Evolutionary conservation across 352 stramenopile genomes (phyloP).

Genomic region (Pythium insidiosum): DNA sequence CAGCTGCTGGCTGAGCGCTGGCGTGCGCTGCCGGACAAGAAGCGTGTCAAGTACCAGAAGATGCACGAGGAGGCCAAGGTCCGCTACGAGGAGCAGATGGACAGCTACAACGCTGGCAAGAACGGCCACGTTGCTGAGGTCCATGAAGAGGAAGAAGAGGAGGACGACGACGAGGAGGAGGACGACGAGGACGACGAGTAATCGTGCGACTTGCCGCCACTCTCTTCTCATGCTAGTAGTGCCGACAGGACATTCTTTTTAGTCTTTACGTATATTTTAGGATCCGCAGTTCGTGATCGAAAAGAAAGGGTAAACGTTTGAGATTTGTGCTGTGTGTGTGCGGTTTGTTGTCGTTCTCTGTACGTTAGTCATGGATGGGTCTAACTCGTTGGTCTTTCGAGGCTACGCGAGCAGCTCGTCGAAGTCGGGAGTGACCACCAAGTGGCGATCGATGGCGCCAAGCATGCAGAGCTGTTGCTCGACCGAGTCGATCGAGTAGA

Average conservation of each 20-base stretch:
- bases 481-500: constrained; percentile 69
- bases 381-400: too few species aligned
- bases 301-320: too few species aligned
- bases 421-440: constrained; percentile 84
- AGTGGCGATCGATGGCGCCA: constrained; percentile 60
- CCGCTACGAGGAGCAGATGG: constrained; percentile 87
- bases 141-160: constrained; percentile 55
- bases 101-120: constrained; percentile 81
- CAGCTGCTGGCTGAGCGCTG: constrained; percentile 74
- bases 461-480: constrained; percentile 76
- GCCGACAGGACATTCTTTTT: too few species aligned
- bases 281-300: too few species aligned
- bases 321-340: too few species aligned
- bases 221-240: too few species aligned
- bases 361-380: too few species aligned
- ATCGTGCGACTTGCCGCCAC: constrained; percentile 2
- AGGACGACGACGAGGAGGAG: constrained; percentile 59
- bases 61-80: constrained; percentile 80
- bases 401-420: constrained; percentile 73
- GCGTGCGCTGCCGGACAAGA: constrained; percentile 87
- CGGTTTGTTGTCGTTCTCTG: too few species aligned
- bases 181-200: constrained; percentile 61
- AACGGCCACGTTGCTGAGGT: constrained; percentile 21
- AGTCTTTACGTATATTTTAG: constrained; percentile 23
- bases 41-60: constrained; percentile 88